phyloP scores from a whole-genome alignment of 306 rosid genomes.

The Vigna trinervia region DNA sequence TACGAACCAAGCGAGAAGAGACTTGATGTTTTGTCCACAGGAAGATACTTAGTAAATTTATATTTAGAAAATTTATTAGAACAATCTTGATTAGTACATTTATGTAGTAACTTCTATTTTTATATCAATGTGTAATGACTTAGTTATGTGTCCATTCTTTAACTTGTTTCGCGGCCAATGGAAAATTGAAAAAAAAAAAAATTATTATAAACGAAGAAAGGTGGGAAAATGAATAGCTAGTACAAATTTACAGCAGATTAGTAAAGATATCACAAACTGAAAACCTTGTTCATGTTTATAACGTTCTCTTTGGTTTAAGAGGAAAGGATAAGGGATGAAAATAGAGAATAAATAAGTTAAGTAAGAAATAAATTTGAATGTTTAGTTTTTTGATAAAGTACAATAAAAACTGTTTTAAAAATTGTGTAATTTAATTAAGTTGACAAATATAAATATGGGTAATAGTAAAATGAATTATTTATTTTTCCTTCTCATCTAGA shows the following conservation, averaged over 20 bases:
- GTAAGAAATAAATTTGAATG: no score
- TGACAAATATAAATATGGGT: no score
- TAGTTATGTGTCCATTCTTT: conserved; percentile 29
- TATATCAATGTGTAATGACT: conserved; percentile 35
- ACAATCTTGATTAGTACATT: conserved; percentile 65
- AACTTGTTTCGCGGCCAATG: conserved; percentile 1
- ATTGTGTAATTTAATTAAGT: no score
- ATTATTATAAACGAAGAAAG: neutral
- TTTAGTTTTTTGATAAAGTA: no score
- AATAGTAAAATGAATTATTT: no score
- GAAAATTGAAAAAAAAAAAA: neutral
- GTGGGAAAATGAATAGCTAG: neutral
- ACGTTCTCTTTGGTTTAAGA: no score
- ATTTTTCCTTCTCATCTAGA: no score
- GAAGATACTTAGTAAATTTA: conserved; percentile 85
- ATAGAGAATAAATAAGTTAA: no score
- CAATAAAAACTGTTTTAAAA: no score
- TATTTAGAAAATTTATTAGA: conserved; percentile 78
- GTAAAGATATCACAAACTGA: neutral
- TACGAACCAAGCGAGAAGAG: conserved; percentile 92
- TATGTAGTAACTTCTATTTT: conserved; percentile 18
- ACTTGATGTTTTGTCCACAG: conserved; percentile 92
- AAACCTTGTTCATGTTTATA: neutral
- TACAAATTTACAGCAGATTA: neutral
- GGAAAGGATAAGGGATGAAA: no score